Conservation (phyloP, 1,139 yeast genomes). For the Diutina scorzettiae region DNA sequence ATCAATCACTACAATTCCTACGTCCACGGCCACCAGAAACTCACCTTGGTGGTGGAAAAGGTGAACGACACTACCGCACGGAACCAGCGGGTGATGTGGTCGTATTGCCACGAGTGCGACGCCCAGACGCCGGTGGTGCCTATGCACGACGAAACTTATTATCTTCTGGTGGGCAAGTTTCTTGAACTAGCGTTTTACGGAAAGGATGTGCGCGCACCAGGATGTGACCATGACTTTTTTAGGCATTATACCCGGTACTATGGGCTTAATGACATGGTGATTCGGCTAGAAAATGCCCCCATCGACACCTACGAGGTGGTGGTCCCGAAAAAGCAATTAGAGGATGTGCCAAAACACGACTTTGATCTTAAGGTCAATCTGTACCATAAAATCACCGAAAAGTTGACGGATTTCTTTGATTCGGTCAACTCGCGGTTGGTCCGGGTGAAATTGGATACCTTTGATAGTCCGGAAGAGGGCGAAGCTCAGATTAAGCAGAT, state of each 20-base stretch:
- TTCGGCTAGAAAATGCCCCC: constrained; percentile 63
- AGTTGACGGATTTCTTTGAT: constrained; percentile 51
- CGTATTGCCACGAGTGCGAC: constrained; percentile 74
- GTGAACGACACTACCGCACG: constrained; percentile 13
- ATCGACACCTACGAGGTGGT: constrained; percentile 70
- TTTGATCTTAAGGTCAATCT: constrained; percentile 58
- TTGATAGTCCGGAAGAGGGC: constrained; percentile 64
- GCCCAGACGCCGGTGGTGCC: constrained; percentile 67
- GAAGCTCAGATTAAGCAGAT: constrained; percentile 45
- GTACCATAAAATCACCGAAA: constrained; percentile 39
- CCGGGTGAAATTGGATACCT: constrained; percentile 73
- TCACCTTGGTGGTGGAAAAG: constrained; percentile 65
- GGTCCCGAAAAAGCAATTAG: constrained; percentile 61
- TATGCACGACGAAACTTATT: constrained; percentile 87
- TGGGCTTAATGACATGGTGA: constrained; percentile 69
- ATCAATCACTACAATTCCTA: constrained; percentile 76
- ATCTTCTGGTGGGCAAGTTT: constrained; percentile 85
- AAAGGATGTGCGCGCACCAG: constrained; percentile 25
- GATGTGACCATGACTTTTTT: constrained; percentile 69
- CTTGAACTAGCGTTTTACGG: constrained; percentile 84
- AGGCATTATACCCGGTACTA: constrained; percentile 75
- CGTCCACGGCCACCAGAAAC: constrained; percentile 78
- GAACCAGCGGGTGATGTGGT: constrained; percentile 71
- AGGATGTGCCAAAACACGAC: constrained; percentile 66
- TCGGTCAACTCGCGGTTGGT: constrained; percentile 63